Evolutionary conservation across 768 basidiomycete species (phyloP), one percentile per base, ranked within the genome.

Genomic region (Leccinum imitatum): DNA sequence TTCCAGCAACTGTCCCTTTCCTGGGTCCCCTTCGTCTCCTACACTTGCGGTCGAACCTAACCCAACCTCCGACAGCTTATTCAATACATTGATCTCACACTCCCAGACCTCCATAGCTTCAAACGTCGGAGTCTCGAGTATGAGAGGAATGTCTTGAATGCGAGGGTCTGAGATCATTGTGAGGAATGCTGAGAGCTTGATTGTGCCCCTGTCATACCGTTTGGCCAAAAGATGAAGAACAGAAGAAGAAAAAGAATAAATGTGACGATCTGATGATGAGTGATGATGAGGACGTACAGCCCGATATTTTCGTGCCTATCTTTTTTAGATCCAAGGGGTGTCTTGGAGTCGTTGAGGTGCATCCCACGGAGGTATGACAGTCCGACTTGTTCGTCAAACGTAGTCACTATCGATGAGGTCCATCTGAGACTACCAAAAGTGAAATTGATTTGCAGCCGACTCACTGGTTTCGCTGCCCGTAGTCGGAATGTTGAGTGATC

Each of bases 281-380:
- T 1, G 35, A 53, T 47, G 5, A 80, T 88, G 25, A 51, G 44
- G 6, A 80, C 89, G 62, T 67, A 91, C 89, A 90, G 70, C 21
- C 93, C 93, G 39, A 95, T 87, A 62, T 92, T 94, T 71, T 93
- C 86, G 64, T 95, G 93, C 41, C 90, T 75, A 66, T 95, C 93
- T 63, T 84, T 87, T 64, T 82, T 87, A 13, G 87, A 87, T 3
- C 78, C 82, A 13, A 84, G 77, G 1, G 75, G 77, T 9, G 80
- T 82, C 70, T 91, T 91, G 13, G 89, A 90, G 69, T 94, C 93
- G 68, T 95, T 95, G 50, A 94, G 69, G 67, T 95, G 93, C 83
- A 94, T 88, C 1, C 87, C 93, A 4, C 84, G 80, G 15, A 95
- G 83, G 68, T 92, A 94, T 13, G 78, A 69, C 25, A 91, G 65